Percentiles rank a stretch among this genome's conserved stretches.
phyloP scores from a whole-genome alignment of 2,329 filamentous ascomycete genomes.

The Botrytis medusae region DNA sequence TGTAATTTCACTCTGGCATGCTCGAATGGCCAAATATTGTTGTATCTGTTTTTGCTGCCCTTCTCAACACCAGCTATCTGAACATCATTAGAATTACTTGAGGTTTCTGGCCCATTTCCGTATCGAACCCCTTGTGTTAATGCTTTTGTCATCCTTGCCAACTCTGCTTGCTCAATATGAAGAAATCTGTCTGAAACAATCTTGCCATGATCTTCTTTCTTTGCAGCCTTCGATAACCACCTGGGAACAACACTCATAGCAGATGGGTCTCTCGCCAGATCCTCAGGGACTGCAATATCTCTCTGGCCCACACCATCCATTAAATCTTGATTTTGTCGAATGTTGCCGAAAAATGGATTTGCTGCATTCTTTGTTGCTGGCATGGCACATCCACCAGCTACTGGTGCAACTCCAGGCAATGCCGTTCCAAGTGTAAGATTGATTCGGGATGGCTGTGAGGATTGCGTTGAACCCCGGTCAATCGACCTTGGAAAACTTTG shows the following conservation, averaged over 20 bases:
- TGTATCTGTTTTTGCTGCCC: slow-evolving; percentile 93
- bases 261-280: slow-evolving; percentile 45
- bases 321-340: slow-evolving; percentile 94
- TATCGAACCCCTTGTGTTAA: slow-evolving; percentile 61
- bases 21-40: slow-evolving; percentile 95
- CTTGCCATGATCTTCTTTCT: slow-evolving; percentile 71
- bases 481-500: slow-evolving; percentile 64
- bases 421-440: slow-evolving; percentile 52
- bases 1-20: slow-evolving; percentile 83
- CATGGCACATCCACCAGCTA: slow-evolving; percentile 87
- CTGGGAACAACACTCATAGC: slow-evolving; percentile 56
- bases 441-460: slow-evolving; percentile 44
- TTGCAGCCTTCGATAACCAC: slow-evolving; percentile 74
- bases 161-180: slow-evolving; percentile 78
- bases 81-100: slow-evolving; percentile 44
- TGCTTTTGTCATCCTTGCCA: slow-evolving; percentile 88
- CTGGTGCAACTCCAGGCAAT: slow-evolving; percentile 61
- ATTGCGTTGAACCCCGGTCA: slow-evolving; percentile 49
- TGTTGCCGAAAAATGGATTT: slow-evolving; percentile 94
- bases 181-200: slow-evolving; percentile 80
- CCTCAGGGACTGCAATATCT: slow-evolving; percentile 58
- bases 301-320: slow-evolving; percentile 89
- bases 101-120: slow-evolving; percentile 43
- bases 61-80: slow-evolving; percentile 92
- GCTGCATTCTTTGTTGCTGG: slow-evolving; percentile 66